Evolutionary conservation across 768 basidiomycete species (phyloP), one percentile per base, ranked within the genome.

Genomic region (Rhizopogon vesiculosus): DNA sequence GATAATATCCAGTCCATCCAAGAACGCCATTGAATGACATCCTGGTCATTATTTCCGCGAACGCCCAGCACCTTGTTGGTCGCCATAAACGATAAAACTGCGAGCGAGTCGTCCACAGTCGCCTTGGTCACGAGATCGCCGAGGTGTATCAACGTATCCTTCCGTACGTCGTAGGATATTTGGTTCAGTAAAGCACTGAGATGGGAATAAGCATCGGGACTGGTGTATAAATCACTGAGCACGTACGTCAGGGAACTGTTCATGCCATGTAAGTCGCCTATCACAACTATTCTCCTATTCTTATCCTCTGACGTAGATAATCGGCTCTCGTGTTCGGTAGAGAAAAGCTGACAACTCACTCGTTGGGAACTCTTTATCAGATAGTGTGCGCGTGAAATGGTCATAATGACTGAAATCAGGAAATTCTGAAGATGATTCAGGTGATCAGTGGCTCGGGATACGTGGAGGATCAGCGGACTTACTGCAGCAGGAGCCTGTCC

Each of bases 11-110:
- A 96, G 16, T 87, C 76, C 50, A 90, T 79, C 92, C 93, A 98
- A 1, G 78, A 74, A 25, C 85, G 78, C 95, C 95, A 97, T 72
- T 96, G 89, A 44, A 98, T 79, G 43, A 94, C 83, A 59, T 80
- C 80, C 70, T 98, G 93, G 72, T 98, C 95, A 65, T 98, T 92
- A 67, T 98, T 98, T 0, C 96, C 95, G 31, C 95, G 83, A 3
- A 97, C 92, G 15, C 93, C 93, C 22, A 79, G 79, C 42, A 92
- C 75, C 50, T 83, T 80, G 62, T 86, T 67, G 8, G 72, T 64
- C 2, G 84, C 71, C 78, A 97, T 78, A 68, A 81, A 91, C 7
- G 75, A 69, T 8, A 96, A 71, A 18, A 89, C 77, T 6, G 79
- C 74, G 56, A 86, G 68, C 0, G 89, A 87, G n/a, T 79, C 78